These are phyloP conservation scores for Blastomyces gilchristii DNA, from an alignment of 2,329 filamentous ascomycete species.

Conservation along the genomic window DNA sequence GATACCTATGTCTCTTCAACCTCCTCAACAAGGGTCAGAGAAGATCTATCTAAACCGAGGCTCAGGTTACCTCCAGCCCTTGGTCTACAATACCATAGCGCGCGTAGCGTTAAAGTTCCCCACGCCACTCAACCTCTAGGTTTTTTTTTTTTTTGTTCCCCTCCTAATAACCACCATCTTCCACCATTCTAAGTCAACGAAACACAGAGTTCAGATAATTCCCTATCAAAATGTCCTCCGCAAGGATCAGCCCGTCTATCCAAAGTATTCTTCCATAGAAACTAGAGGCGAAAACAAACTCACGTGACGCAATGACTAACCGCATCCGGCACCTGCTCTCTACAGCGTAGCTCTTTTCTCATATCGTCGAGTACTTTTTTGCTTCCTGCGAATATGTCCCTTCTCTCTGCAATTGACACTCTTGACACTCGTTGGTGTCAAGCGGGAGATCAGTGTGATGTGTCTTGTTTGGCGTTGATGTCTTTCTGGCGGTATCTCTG, in stretches of 20 bases:
- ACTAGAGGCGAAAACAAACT: background rate
- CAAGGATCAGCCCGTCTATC: background rate
- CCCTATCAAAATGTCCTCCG: background rate
- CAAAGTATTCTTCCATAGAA: background rate
- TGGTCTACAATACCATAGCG: background rate
- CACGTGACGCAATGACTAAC: slow-evolving; percentile 5
- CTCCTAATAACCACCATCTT: background rate
- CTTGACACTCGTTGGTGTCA: background rate
- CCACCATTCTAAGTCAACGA: background rate
- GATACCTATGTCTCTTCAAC: no score
- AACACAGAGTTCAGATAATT: background rate
- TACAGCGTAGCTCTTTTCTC: no score
- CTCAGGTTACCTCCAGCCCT: no score
- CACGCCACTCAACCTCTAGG: no score
- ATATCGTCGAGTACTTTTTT: slow-evolving; percentile 21
- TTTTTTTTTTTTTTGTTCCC: no score
- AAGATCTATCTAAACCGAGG: no score
- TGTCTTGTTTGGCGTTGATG: background rate
- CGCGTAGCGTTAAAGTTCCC: background rate
- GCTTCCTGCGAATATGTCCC: slow-evolving; percentile 25
- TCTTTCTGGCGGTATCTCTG: background rate
- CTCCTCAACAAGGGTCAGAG: no score
- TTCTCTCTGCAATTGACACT: background rate
- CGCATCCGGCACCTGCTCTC: background rate
- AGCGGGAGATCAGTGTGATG: background rate